phyloP scores from a whole-genome alignment of 2,329 filamentous ascomycete species.

The Huntiella decipiens region DNA sequence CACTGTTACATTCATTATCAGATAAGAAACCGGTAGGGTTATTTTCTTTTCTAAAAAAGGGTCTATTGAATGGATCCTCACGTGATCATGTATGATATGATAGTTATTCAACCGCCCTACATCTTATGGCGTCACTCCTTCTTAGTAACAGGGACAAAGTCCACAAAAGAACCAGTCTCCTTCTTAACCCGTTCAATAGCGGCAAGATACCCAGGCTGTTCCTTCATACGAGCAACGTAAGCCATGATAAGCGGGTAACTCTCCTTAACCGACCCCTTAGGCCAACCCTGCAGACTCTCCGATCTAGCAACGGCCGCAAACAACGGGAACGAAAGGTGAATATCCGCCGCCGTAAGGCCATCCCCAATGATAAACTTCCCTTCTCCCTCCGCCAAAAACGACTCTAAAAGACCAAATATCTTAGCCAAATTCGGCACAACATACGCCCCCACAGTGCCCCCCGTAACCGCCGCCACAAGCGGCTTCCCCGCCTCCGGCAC shows the following conservation, averaged over 20 bases:
- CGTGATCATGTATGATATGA: neutral
- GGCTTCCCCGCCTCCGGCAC: conserved; percentile 36
- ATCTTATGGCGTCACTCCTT: too few species aligned
- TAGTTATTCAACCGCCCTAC: neutral
- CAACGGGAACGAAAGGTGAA: conserved; percentile 34
- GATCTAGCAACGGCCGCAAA: conserved; percentile 20
- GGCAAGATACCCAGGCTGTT: conserved; percentile 27
- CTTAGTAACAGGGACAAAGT: neutral
- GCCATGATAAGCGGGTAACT: conserved; percentile 6
- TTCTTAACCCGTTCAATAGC: conserved; percentile 30
- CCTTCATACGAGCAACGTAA: conserved; percentile 5
- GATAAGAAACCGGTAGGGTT: too few species aligned
- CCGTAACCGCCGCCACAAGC: conserved; percentile 27
- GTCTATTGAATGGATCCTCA: neutral
- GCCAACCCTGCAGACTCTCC: conserved; percentile 3
- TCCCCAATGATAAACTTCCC: conserved; percentile 30
- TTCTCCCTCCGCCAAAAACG: conserved; percentile 27
- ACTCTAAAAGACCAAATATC: conserved; percentile 31
- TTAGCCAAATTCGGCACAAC: conserved; percentile 28
- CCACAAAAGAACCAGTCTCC: conserved; percentile 24
- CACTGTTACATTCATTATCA: too few species aligned
- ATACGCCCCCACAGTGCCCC: conserved; percentile 21
- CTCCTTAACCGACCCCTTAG: conserved; percentile 7
- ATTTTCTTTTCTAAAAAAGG: too few species aligned
- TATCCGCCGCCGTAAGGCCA: conserved; percentile 31